A percentile compares a stretch with the other conserved stretches of the same genome.
Conservation (phyloP, 768 basidiomycete species). For the Leccinum aurantiacum region DNA sequence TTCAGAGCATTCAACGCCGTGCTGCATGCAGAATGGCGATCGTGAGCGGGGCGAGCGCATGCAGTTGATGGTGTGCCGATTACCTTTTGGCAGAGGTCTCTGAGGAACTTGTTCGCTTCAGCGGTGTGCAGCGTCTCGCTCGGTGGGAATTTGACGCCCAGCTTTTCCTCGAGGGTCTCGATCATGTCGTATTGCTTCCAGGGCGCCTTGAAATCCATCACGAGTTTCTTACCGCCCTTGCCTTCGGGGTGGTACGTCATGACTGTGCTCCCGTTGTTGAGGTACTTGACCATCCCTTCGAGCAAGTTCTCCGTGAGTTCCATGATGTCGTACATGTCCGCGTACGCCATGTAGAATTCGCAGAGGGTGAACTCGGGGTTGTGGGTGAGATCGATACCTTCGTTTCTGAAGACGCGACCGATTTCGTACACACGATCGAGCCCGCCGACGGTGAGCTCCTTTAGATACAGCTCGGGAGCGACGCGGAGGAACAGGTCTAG, state of each 20-base stretch:
- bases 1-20: constrained; percentile 95
- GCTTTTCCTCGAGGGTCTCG: constrained; percentile 90
- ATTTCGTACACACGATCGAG: constrained; percentile 98
- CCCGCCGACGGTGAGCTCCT: constrained; percentile 95
- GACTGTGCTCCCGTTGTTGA: constrained; percentile 79
- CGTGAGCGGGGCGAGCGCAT: neutral
- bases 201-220: constrained; percentile 86
- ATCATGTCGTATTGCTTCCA: constrained; percentile 99
- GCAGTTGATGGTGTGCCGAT: neutral
- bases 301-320: constrained; percentile 91
- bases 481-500: constrained; percentile 96
- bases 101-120: constrained; percentile 86
- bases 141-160: constrained; percentile 88
- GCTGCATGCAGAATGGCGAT: constrained; percentile 44
- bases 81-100: constrained; percentile 83
- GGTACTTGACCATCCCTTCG: constrained; percentile 85
- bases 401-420: constrained; percentile 96
- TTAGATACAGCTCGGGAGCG: constrained; percentile 97
- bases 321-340: constrained; percentile 99
- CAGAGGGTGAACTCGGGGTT: constrained; percentile 99
- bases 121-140: constrained; percentile 86
- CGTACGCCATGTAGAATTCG: constrained; percentile 99
- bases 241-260: constrained; percentile 92
- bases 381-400: constrained; percentile 98
- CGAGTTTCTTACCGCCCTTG: constrained; percentile 72